phyloP scores from a whole-genome alignment of 306 rosid genomes.

The Prunus kanzakura region DNA sequence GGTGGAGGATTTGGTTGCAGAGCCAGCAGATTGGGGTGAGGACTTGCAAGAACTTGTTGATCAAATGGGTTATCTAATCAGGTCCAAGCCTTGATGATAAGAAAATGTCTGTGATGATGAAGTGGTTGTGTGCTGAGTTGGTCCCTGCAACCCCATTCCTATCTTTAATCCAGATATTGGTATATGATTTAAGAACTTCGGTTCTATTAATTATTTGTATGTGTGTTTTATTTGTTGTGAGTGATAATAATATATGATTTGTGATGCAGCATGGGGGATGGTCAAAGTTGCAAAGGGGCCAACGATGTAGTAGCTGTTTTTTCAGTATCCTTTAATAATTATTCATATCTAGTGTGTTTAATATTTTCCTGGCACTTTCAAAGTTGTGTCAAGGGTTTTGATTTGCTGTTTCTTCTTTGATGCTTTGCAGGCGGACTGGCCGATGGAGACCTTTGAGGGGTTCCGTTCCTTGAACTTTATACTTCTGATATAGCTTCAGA shows the following conservation, averaged over 20 bases:
- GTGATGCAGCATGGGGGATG: constrained; percentile 46
- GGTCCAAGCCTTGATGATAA: constrained; percentile 28
- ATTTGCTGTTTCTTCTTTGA: background rate
- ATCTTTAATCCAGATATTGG: constrained; percentile 1
- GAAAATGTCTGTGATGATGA: background rate
- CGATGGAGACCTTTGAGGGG: background rate
- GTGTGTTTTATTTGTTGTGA: background rate
- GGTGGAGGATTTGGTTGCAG: constrained; percentile 47
- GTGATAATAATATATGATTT: constrained; percentile 35
- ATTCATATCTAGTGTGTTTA: background rate
- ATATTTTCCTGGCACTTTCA: background rate
- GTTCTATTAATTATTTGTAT: constrained; percentile 5
- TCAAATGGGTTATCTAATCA: constrained; percentile 61
- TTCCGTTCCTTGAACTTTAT: background rate
- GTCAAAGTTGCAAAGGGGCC: constrained; percentile 46
- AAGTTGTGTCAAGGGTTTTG: background rate
- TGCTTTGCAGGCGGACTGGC: background rate
- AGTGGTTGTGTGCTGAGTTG: constrained; percentile 17
- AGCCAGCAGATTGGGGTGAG: constrained; percentile 56
- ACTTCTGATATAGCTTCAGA: background rate
- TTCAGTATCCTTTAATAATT: constrained; percentile 46
- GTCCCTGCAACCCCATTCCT: constrained; percentile 31
- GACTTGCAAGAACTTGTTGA: constrained; percentile 66
- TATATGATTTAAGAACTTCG: constrained; percentile 1
- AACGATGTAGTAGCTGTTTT: constrained; percentile 22